Evolutionary conservation across 169 alveolate genomes (phyloP), one percentile per base, ranked within the genome.

Genomic region (Plasmodium sp.): DNA sequence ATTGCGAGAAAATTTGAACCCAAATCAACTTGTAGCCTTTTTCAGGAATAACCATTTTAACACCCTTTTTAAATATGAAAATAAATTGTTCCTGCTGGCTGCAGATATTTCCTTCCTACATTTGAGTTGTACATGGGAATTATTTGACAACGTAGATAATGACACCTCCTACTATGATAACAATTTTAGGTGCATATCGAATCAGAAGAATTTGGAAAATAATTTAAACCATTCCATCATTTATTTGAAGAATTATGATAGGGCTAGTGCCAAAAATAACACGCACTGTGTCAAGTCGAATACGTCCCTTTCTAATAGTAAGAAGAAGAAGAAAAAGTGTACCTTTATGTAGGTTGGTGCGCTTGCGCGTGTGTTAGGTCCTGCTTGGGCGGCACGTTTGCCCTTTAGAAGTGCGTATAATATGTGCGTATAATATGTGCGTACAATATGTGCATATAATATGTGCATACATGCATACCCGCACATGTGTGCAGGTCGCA

Each of bases 71-170:
- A 92, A 92, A 82, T 92, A 92, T 92, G 81, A 92, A 27, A 82
- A 92, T 67, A 81, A 92, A 92, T 73, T 92, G 34, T 92, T 92
- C 62, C 41, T 92, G 62, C 62, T 92, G 41, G 85, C 92, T 27
- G 84, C 92, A 27, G 95, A 92, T 58, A 67, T 81, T 67, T 92
- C 95, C 31, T 92, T 92, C 81, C 77, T 92, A 83, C 95, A 92
- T 82, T 43, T 92, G 83, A 92, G 81, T 73, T 92, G 95, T 71
- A 81, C 95, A 67, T 92, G 95, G 95, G 95, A 92, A 79, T 73
- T 92, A 41, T 92, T 92, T 92, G 95, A 92, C 81, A 92, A 72
- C 77, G 95, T 92, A 43, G 84, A 56, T 41, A 92, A 92, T 92
- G 95, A 92, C 58, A 92, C 95, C 5, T 71, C 84, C 18, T 92